Evolutionary conservation across 1,139 yeast genomes (phyloP), one percentile per base, ranked within the genome.

Genomic region (Lodderomyces margitis): DNA sequence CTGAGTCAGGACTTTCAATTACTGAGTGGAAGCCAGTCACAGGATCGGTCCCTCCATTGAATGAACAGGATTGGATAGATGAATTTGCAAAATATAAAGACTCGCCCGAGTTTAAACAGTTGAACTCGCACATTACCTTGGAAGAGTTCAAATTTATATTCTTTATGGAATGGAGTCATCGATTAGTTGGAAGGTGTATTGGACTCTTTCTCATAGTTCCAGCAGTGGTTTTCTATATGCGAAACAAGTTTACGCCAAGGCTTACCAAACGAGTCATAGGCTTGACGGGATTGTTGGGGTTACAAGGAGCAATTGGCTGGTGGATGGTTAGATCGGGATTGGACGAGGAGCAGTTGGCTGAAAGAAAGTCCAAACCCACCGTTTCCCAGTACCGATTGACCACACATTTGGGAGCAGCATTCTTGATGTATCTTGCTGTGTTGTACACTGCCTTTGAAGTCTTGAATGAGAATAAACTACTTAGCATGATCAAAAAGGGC

Each of bases 311-410:
- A 42, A 85, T 94, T 53, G 98, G 98, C 30, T 94, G 98, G 98
- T 94, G 99, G 99, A 94, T 94, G 99, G 98, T 94, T 44, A 83
- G 86, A 55, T 87, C 96, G 5, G 99, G 99, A 34, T 75, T 94
- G 48, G 95, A 91, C 58, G 85, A 86, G 58, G 77, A 84, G 40
- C 83, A 85, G 55, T 68, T 94, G 44, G 78, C 78, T 24, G 95
- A 86, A 53, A 78, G 96, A 58, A 84, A 78, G 36, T 82, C 96
- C 1, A 86, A 84, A 54, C 99, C 99, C 12, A 88, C 98, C 0
- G 99, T 94, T 2, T 87, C 97, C 5, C 98, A 87, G 58, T 94
- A 94, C 60, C 77, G 98, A 59, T 74, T 94, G 45, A 91, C 98
- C 2, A 83, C 98, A 1, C 98, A 94, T 63, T 71, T 94, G 47